Conservation (phyloP, 371 early-diverging fungal genomes). For the Mortierella sp. region DNA sequence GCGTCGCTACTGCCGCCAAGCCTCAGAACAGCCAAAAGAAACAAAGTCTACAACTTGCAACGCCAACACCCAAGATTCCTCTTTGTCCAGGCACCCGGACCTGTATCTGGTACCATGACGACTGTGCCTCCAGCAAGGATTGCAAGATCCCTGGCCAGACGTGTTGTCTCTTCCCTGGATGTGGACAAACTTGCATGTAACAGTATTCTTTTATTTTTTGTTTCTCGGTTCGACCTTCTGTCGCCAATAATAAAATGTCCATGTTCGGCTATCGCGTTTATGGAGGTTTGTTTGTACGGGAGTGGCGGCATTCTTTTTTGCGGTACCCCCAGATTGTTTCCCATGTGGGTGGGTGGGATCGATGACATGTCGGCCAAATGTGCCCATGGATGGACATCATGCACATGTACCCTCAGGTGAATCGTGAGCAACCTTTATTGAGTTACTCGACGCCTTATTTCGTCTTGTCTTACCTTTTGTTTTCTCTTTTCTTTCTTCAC, state of each 20-base stretch:
- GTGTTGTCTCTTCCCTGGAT: not conserved
- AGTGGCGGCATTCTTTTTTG: too few relatives aligned
- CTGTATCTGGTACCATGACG: slow-evolving; percentile 3
- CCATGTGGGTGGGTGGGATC: not conserved
- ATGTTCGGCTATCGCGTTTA: too few relatives aligned
- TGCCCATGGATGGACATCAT: too few relatives aligned
- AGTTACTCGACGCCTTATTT: too few relatives aligned
- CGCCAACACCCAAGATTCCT: not conserved
- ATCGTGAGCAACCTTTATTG: too few relatives aligned
- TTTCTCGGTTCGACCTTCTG: not conserved
- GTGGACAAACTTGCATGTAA: not conserved
- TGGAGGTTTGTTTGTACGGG: not conserved
- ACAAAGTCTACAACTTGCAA: not conserved
- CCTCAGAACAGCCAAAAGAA: not conserved
- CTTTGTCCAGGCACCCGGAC: not conserved
- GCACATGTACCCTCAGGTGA: too few relatives aligned
- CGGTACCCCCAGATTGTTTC: too few relatives aligned
- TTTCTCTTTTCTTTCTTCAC: too few relatives aligned
- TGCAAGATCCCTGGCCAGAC: not conserved
- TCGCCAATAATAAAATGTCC: too few relatives aligned
- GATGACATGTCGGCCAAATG: not conserved
- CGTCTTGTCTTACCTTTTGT: too few relatives aligned
- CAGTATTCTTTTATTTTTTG: not conserved
- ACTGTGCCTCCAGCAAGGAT: not conserved
- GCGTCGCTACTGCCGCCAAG: not conserved